These are phyloP conservation scores for Apiospora pterosperma DNA, from an alignment of 2,329 filamentous ascomycete species.

Conservation along the genomic window DNA sequence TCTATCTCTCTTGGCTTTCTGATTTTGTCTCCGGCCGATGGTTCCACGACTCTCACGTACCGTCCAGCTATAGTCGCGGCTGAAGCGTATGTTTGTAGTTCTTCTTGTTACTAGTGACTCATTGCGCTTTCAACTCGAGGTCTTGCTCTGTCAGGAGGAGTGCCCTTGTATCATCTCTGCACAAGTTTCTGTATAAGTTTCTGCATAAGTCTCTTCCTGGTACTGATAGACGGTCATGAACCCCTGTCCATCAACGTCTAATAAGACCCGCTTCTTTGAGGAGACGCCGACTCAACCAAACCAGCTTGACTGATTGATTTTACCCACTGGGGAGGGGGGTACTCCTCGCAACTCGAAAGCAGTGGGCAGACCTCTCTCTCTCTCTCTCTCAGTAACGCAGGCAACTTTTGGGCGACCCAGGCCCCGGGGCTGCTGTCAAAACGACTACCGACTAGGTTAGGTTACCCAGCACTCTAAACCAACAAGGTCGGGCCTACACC, in stretches of 20 bases:
- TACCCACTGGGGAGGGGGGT: background rate
- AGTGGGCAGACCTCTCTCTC: too few species aligned
- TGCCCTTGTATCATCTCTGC: background rate
- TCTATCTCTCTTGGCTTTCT: background rate
- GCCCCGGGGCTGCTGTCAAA: background rate
- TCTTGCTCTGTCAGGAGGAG: background rate
- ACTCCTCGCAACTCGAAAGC: background rate
- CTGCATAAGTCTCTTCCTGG: background rate
- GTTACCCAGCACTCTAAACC: background rate
- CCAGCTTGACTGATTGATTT: conserved; percentile 2
- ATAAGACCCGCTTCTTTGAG: conserved; percentile 1
- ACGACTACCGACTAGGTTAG: background rate
- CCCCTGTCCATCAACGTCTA: conserved; percentile 1
- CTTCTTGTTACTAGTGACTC: background rate
- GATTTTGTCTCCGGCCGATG: background rate
- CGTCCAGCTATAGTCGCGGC: background rate
- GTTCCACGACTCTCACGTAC: background rate
- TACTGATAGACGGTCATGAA: background rate
- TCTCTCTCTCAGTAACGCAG: too few species aligned
- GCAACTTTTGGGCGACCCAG: background rate
- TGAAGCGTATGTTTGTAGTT: background rate
- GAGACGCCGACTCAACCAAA: background rate
- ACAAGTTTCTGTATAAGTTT: background rate
- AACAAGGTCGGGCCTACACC: background rate
- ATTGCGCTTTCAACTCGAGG: too few species aligned